Evolutionary conservation across 345 rosid species (phyloP), one percentile per base, ranked within the genome.

Genomic region (Toxicodendron radicans): DNA sequence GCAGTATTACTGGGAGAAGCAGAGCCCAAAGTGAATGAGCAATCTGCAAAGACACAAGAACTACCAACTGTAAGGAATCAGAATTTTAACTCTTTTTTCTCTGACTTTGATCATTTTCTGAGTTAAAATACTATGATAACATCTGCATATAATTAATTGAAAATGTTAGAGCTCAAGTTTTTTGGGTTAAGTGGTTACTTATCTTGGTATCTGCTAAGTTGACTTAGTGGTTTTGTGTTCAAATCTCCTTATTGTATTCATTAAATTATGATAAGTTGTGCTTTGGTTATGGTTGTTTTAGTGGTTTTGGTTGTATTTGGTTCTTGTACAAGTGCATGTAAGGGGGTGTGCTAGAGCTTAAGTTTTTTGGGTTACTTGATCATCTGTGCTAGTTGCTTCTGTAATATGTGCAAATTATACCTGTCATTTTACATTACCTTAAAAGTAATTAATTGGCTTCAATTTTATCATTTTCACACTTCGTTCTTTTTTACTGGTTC

Each of bases 1-100:
- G 98, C 98, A 64, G 98, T 96, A 64, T 79, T 96, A 73, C 81
- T 96, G 82, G 99, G 94, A 75, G 99, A 96, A 83, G 86, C 91
- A 3, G 98, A 96, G 79, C 78, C 87, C 23, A 92, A 92, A 85
- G 86, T 66, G 66, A 95, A 49, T 74, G 99, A 95, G 70, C 97
- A 90, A 77, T 83, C 91, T 60, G 79, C 81, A 59, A 93, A 88
- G 87, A 76, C 78, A 52, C 92, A 84, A 81, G 97, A 93, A 49
- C 95, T 88, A 78, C 75, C 79, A 72, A 70, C 79, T 78, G 99
- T 96, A 89, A 85, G 88, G 70, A 65, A 45, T 70, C 43, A 64
- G 45, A 54, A 46, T 59, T 71, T 23, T 59, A 52, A 71, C 27
- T 32, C 49, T 27, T 49, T 66, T 66, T 20, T 24, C 12, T 24